Evolutionary conservation across 1,284 basidiomycete genomes (phyloP).

Genomic region (Pseudozyma sp.): DNA sequence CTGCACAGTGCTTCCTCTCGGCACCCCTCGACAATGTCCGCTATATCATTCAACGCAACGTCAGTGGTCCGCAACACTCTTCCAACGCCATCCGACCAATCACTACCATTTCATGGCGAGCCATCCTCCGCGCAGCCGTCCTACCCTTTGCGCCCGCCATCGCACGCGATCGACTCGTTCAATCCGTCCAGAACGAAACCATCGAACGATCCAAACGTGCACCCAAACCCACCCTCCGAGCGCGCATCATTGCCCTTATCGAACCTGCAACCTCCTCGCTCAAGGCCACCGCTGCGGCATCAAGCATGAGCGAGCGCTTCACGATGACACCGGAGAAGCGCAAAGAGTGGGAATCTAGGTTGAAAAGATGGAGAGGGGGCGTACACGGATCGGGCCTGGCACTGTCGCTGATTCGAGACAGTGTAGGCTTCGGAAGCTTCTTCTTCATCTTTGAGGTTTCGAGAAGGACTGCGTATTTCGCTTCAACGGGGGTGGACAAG

Average conservation of each 20-base stretch:
- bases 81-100: conserved; percentile 1
- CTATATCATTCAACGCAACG: conserved; percentile 64
- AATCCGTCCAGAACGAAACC: conserved; percentile 50
- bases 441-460: conserved; percentile 70
- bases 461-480: conserved; percentile 60
- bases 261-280: conserved; percentile 30
- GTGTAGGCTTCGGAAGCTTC: conserved; percentile 68
- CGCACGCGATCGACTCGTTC: conserved; percentile 43
- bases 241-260: conserved; percentile 24
- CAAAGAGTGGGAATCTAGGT: conserved; percentile 59
- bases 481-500: conserved; percentile 64
- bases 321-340: conserved; percentile 49
- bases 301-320: conserved; percentile 18
- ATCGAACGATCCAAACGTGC: conserved; percentile 35
- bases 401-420: conserved; percentile 68
- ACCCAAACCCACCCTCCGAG: conserved; percentile 19
- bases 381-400: conserved; percentile 65
- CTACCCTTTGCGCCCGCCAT: conserved; percentile 63
- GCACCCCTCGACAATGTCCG: conserved; percentile 71
- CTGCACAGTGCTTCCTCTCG: conserved; percentile 69
- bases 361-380: conserved; percentile 59
- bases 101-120: conserved; percentile 59
- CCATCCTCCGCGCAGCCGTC: conserved; percentile 61
- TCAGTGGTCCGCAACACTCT: conserved; percentile 22
- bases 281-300: conserved; percentile 1